A percentile compares a stretch with the other conserved stretches of the same genome.
Conservation (phyloP, 345 rosid species). For the Diplotaxis tenuifolia region DNA sequence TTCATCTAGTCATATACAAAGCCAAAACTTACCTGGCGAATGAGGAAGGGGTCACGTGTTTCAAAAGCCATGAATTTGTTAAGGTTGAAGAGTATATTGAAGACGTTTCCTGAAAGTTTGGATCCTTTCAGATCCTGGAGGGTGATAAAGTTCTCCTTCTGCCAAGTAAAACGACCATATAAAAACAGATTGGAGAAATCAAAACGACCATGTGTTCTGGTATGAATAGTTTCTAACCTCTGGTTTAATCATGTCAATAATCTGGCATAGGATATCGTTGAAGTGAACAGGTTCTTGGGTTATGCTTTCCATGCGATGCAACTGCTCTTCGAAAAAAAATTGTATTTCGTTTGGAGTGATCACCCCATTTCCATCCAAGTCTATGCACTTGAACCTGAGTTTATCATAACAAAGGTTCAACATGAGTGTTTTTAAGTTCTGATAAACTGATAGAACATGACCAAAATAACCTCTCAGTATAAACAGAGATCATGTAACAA, state of each 20-base stretch:
- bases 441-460: background rate
- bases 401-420: background rate
- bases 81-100: conserved; percentile 86
- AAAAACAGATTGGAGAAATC: background rate
- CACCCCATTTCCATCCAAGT: conserved; percentile 82
- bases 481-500: background rate
- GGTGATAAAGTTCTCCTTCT: conserved; percentile 59
- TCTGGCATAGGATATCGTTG: conserved; percentile 83
- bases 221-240: conserved; percentile 40
- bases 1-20: background rate
- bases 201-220: background rate
- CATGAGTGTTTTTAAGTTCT: background rate
- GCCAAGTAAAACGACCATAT: background rate
- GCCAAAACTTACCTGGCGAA: conserved; percentile 60
- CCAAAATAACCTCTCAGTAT: background rate
- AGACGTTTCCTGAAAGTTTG: conserved; percentile 78
- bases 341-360: conserved; percentile 79
- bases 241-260: conserved; percentile 84
- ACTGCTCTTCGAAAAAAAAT: conserved; percentile 84
- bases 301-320: conserved; percentile 83
- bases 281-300: conserved; percentile 73
- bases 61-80: conserved; percentile 81
- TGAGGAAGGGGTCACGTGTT: conserved; percentile 74
- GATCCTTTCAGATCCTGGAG: conserved; percentile 60
- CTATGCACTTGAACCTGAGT: conserved; percentile 71